Evolutionary conservation across 164 flowering plant species (phyloP), one percentile per base, ranked within the genome.

Genomic region (Sextonia rubra): DNA sequence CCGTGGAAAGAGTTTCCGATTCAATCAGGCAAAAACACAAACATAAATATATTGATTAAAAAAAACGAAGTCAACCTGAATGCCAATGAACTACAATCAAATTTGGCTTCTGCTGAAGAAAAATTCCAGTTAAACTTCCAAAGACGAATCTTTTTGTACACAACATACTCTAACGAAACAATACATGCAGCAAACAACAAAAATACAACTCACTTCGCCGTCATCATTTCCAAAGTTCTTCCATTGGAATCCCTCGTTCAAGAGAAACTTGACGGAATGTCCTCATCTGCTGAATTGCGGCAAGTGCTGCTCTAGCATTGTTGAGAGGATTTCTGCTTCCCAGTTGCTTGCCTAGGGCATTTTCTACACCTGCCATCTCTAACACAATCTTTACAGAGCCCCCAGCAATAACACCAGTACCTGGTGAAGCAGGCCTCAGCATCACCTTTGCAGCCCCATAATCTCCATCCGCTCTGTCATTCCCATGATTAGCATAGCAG

Each of bases 381-480:
- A 95, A 78, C 23, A 93, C 97, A 60, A 88, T 86, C 71, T 96
- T 84, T 47, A 95, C 98, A 27, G 99, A 83, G 61, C 99, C 98
- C 29, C 99, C 99, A 47, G 99, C 99, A 81, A 90, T 89, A 44
- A 95, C 98, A 60, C 99, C 99, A 12, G 97, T 91, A 80, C 99
- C 99, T 4, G 98, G 97, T 47, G 92, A 85, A 71, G 98, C 98
- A n/a, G 98, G 99, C 73, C 99, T 83, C 55, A 95, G 92, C 99
- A 95, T 95, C 84, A 95, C 99, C 83, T 78, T 87, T 1, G 99
- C 99, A 48, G 98, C 99, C 66, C 98, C 97, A 73, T 79, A 93
- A 60, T 91, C 86, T 69, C 96, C 99, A 60, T 93, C 97, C 55
- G 91, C 69, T 75, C 99, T 95, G 89, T 70, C 32, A 71, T 58